A percentile compares a stretch with the other conserved stretches of the same genome.
These are phyloP conservation scores for Coemansia sp. DNA, from an alignment of 192 early-diverging fungal species.

Conservation along the genomic window DNA sequence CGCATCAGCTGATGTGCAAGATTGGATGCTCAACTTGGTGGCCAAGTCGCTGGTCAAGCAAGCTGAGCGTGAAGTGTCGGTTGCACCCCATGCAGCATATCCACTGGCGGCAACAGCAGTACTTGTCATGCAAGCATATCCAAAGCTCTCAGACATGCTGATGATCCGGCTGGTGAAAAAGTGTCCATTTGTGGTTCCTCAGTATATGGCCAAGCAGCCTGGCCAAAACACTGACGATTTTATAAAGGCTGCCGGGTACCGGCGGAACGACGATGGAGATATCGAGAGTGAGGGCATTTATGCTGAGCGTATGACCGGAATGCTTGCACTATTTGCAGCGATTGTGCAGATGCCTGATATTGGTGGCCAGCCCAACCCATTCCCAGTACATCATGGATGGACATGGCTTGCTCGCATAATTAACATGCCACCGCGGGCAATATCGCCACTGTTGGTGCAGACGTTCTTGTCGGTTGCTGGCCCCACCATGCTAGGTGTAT, in stretches of 20 bases:
- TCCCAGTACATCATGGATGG: slow-evolving; percentile 33
- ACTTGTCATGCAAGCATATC: slow-evolving; percentile 26
- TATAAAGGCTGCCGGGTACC: slow-evolving; percentile 33
- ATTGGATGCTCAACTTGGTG: slow-evolving; percentile 47
- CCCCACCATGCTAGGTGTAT: slow-evolving; percentile 29
- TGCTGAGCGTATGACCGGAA: slow-evolving; percentile 44
- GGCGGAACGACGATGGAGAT: slow-evolving; percentile 34
- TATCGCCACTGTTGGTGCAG: slow-evolving; percentile 44
- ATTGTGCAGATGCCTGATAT: slow-evolving; percentile 31
- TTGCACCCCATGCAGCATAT: slow-evolving; percentile 27
- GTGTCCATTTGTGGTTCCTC: slow-evolving; percentile 45
- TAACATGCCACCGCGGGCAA: slow-evolving; percentile 30
- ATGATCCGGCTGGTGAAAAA: slow-evolving; percentile 48
- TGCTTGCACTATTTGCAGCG: slow-evolving; percentile 45
- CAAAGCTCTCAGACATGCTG: slow-evolving; percentile 34
- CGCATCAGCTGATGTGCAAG: slow-evolving; percentile 16
- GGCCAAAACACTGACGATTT: slow-evolving; percentile 26
- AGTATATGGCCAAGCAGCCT: slow-evolving; percentile 17
- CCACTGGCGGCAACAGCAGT: slow-evolving; percentile 36
- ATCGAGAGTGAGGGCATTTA: slow-evolving; percentile 39
- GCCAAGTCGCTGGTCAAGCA: slow-evolving; percentile 49
- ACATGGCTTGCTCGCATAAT: slow-evolving; percentile 48
- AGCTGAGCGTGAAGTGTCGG: slow-evolving; percentile 43
- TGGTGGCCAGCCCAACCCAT: slow-evolving; percentile 12
- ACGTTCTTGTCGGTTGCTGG: slow-evolving; percentile 46